Conservation (phyloP, 495 filamentous ascomycete species). For the Penicillium tannophilum region DNA sequence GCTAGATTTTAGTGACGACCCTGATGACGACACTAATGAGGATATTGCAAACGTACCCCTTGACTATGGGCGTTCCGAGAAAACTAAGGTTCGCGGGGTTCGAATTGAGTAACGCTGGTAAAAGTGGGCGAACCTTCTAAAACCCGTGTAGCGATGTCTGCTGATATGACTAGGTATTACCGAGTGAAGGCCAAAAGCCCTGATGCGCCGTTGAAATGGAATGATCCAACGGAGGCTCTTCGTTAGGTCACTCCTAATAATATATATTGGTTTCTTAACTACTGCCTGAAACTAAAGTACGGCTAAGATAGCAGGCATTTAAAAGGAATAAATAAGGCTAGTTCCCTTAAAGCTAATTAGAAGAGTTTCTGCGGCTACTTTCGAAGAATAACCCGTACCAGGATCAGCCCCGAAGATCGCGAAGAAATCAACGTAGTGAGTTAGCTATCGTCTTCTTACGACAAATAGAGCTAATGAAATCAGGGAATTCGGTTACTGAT, state of each 20-base stretch:
- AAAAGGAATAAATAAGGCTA: conserved; percentile 22
- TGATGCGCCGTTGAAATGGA: conserved; percentile 10
- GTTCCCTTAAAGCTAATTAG: conserved; percentile 19
- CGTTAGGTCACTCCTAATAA: conserved; percentile 14
- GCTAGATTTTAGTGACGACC: conserved; percentile 23
- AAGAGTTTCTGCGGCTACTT: conserved; percentile 23
- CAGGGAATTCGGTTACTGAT: conserved; percentile 25
- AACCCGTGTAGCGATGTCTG: not conserved
- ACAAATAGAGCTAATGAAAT: not conserved
- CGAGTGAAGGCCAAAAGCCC: conserved; percentile 12
- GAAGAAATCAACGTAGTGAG: conserved; percentile 13
- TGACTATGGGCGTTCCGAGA: conserved; percentile 25
- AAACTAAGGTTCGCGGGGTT: conserved; percentile 18
- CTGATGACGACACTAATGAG: conserved; percentile 24
- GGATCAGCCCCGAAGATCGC: conserved; percentile 16
- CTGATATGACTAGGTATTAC: conserved; percentile 13
- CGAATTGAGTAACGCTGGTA: conserved; percentile 26
- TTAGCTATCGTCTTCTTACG: conserved; percentile 6
- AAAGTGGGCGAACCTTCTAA: conserved; percentile 19
- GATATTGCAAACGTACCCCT: conserved; percentile 24
- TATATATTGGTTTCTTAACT: conserved; percentile 25
- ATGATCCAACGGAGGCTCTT: conserved; percentile 6
- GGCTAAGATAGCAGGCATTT: conserved; percentile 10
- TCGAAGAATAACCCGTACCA: conserved; percentile 6
- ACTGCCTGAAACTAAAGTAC: conserved; percentile 20